Conservation (phyloP, 257 asterid species). For the Capsicum rhomboideum region DNA sequence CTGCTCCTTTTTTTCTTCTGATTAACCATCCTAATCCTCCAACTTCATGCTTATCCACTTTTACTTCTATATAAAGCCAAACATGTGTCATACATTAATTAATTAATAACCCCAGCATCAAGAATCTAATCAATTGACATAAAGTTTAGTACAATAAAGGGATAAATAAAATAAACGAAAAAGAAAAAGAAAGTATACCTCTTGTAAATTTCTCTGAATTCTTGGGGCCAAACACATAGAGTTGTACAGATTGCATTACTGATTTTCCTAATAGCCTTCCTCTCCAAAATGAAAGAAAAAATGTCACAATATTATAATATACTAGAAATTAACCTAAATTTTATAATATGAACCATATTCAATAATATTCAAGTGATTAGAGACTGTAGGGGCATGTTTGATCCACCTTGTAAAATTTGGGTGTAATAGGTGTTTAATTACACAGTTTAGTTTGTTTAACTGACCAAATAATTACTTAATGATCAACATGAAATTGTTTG, state of each 20-base stretch:
- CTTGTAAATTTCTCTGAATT: slow-evolving; percentile 17
- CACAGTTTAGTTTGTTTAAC: too few relatives aligned
- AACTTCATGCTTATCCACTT: slow-evolving; percentile 42
- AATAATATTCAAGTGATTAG: too few relatives aligned
- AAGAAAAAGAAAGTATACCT: too few relatives aligned
- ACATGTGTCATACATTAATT: not conserved
- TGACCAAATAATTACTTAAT: too few relatives aligned
- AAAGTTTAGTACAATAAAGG: not conserved
- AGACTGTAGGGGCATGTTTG: too few relatives aligned
- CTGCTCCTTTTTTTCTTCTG: slow-evolving; percentile 69
- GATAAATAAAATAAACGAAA: not conserved
- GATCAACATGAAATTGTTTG: too few relatives aligned
- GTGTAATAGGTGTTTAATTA: too few relatives aligned
- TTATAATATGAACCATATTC: too few relatives aligned
- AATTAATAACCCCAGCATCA: not conserved
- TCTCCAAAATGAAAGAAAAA: not conserved
- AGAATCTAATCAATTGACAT: not conserved
- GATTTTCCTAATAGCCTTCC: slow-evolving; percentile 49
- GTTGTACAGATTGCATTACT: slow-evolving; percentile 55
- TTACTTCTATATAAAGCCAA: slow-evolving; percentile 26
- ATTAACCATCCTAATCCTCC: slow-evolving; percentile 66
- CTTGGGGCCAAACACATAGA: slow-evolving; percentile 46
- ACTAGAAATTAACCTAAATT: too few relatives aligned
- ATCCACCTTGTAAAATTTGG: too few relatives aligned
- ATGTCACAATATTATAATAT: not conserved